Conservation (phyloP, 2,329 filamentous ascomycete genomes). For the Fusarium avenaceum region DNA sequence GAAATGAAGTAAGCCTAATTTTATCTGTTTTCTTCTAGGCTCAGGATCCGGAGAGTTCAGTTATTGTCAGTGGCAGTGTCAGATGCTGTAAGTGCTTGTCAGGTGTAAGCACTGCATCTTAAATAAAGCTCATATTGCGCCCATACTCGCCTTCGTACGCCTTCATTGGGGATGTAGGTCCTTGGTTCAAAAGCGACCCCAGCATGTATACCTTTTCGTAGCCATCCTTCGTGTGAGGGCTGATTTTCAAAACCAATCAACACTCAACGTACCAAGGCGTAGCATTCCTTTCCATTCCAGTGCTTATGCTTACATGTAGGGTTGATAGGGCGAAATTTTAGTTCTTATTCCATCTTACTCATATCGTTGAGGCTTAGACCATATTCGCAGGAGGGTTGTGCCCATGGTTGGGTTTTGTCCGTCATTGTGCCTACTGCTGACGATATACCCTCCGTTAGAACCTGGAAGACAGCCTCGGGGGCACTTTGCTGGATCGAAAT, state of each 20-base stretch:
- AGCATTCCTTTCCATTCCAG: neutral
- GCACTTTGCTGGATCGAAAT: too few relatives aligned
- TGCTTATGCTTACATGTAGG: neutral
- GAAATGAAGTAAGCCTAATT: neutral
- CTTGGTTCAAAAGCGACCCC: too few relatives aligned
- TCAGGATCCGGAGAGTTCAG: neutral
- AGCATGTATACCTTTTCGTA: too few relatives aligned
- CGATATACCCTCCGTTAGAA: neutral
- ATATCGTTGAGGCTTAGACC: neutral
- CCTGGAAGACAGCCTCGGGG: too few relatives aligned
- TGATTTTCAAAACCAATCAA: neutral
- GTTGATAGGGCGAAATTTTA: neutral
- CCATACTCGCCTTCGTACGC: neutral
- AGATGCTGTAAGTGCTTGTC: conserved; percentile 12
- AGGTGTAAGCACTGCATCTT: conserved; percentile 21
- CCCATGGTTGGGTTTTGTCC: neutral
- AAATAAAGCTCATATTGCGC: neutral
- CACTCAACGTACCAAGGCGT: neutral
- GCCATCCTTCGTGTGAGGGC: neutral
- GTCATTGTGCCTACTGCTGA: conserved; percentile 3
- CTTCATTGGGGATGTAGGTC: too few relatives aligned
- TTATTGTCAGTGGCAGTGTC: neutral
- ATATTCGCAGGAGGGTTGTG: neutral
- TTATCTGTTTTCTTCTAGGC: neutral
- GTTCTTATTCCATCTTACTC: neutral